These are phyloP conservation scores for Dactylellina sp. DNA, from an alignment of 2,329 filamentous ascomycete species.

Conservation along the genomic window DNA sequence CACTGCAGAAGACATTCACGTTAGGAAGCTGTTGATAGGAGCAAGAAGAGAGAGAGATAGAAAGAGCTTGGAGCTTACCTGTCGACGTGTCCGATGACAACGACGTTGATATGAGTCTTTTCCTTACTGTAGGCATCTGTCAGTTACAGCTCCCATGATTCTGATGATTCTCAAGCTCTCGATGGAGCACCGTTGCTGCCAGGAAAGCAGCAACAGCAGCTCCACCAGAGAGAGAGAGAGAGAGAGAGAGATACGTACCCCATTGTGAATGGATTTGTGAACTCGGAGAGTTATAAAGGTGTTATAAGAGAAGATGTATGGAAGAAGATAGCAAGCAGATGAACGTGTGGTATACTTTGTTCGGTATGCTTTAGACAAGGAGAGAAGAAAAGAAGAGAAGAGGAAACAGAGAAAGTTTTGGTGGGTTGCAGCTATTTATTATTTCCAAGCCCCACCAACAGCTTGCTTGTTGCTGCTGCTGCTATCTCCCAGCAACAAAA, in stretches of 20 bases:
- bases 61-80: conserved; percentile 43
- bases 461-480: conserved; percentile 2
- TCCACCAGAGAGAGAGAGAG: neutral
- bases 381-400: conserved; percentile 33
- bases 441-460: conserved; percentile 1
- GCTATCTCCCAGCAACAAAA: no score
- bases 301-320: conserved; percentile 35
- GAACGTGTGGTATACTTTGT: conserved; percentile 56
- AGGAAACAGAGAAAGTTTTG: conserved; percentile 18
- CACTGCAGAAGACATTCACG: conserved; percentile 68
- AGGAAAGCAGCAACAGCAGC: no score
- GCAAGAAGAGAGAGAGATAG: conserved; percentile 30
- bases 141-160: conserved; percentile 7
- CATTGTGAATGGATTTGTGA: conserved; percentile 63
- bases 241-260: conserved; percentile 61
- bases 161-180: neutral
- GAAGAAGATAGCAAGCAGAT: conserved; percentile 45
- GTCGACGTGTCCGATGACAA: conserved; percentile 78
- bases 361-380: conserved; percentile 57
- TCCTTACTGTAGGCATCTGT: conserved; percentile 76
- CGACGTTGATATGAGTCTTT: conserved; percentile 89
- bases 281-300: conserved; percentile 26
- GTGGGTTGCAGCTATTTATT: conserved; percentile 27
- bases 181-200: no score
- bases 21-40: conserved; percentile 66